phyloP scores from a whole-genome alignment of 2,329 filamentous ascomycete genomes.

The Penicillium italicum region DNA sequence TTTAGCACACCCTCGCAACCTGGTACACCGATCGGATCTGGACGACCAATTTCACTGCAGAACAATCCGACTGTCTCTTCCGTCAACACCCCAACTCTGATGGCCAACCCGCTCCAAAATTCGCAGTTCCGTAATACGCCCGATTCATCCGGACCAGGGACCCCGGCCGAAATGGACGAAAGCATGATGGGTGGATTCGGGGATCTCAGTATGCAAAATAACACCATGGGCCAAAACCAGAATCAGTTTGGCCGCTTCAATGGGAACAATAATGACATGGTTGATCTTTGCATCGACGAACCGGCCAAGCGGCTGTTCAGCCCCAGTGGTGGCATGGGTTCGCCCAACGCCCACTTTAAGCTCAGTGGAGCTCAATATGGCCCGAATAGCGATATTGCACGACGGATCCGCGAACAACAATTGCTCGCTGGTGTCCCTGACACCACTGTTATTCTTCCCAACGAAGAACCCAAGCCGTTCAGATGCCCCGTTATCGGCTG shows the following conservation, averaged over 20 bases:
- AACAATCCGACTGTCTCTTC: conserved; percentile 96
- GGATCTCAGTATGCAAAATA: conserved; percentile 57
- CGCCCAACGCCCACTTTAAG: conserved; percentile 69
- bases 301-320: conserved; percentile 92
- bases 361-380: conserved; percentile 72
- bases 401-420: conserved; percentile 62
- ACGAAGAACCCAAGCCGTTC: conserved; percentile 95
- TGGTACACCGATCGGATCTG: conserved; percentile 73
- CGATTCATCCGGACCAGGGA: conserved; percentile 66
- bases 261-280: conserved; percentile 49
- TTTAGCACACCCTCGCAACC: conserved; percentile 76
- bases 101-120: conserved; percentile 66
- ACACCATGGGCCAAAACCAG: conserved; percentile 42
- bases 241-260: conserved; percentile 42
- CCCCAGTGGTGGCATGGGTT: conserved; percentile 67
- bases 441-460: conserved; percentile 49
- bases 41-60: conserved; percentile 67
- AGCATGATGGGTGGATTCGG: conserved; percentile 63
- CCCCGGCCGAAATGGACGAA: conserved; percentile 71
- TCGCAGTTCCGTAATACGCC: conserved; percentile 55
- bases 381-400: conserved; percentile 70
- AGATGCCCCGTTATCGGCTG: conserved; percentile 97
- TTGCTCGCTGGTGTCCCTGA: conserved; percentile 56
- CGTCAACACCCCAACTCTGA: conserved; percentile 89
- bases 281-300: conserved; percentile 76